Conservation (phyloP, 768 basidiomycete species). For the Pholiota microspora region DNA sequence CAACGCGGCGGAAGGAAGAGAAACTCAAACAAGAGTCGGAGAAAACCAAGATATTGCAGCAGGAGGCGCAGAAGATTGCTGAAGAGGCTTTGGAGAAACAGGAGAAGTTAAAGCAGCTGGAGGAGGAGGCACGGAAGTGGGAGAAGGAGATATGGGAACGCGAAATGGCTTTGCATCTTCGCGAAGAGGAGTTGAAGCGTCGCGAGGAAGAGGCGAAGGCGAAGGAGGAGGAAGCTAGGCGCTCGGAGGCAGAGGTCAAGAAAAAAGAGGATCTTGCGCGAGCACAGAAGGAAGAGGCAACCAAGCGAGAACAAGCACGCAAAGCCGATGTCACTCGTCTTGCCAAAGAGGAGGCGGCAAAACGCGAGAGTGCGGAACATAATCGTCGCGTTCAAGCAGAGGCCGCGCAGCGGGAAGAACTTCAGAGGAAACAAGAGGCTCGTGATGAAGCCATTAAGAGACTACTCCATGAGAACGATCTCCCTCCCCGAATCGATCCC, state of each 20-base stretch:
- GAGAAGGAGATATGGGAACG: conserved; percentile 30
- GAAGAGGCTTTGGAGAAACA: conserved; percentile 20
- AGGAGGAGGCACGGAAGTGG: conserved; percentile 27
- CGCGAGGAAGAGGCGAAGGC: conserved; percentile 30
- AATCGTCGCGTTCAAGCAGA: not conserved
- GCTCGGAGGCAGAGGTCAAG: conserved; percentile 4
- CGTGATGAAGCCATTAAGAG: not conserved
- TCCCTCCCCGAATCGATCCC: not conserved
- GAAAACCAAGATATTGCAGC: conserved; percentile 27
- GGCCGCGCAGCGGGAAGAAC: not conserved
- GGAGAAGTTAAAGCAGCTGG: conserved; percentile 27
- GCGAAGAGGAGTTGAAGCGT: conserved; percentile 35
- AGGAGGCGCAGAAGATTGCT: conserved; percentile 24
- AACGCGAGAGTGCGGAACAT: conserved; percentile 4
- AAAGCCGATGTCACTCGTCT: not conserved
- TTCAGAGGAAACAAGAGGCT: not conserved
- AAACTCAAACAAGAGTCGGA: conserved; percentile 23
- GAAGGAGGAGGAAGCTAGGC: conserved; percentile 18
- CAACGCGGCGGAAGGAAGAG: conserved; percentile 21
- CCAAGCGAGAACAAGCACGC: not conserved
- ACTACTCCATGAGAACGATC: too few relatives aligned
- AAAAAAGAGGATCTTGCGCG: conserved; percentile 17
- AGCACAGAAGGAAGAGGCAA: conserved; percentile 7
- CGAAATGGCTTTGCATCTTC: conserved; percentile 25
- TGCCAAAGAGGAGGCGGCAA: conserved; percentile 10